A percentile compares a stretch with the other conserved stretches of the same genome.
Evolutionary conservation across 176 grass and related monocot genomes (phyloP).

Genomic region (Bolboschoenus planiculmis): DNA sequence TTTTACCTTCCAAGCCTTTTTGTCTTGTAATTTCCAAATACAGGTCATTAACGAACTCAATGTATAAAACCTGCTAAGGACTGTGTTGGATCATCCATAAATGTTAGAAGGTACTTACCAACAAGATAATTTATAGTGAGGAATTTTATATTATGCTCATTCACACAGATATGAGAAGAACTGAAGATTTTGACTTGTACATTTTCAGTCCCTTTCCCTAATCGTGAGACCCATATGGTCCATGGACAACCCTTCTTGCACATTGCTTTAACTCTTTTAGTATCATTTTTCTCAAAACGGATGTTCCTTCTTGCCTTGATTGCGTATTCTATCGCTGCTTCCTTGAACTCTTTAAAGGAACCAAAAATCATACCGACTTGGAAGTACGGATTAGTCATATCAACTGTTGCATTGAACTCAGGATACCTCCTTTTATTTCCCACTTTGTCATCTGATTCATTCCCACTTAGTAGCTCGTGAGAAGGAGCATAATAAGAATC

Average conservation of each 20-base stretch:
- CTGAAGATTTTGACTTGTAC: conserved; percentile 4
- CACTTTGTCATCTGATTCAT: background rate
- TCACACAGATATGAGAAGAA: background rate
- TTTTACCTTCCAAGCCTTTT: conserved; percentile 11
- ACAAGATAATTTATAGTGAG: background rate
- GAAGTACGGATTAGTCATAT: conserved; percentile 14
- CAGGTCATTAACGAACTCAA: background rate
- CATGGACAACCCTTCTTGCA: conserved; percentile 15
- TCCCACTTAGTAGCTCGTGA: background rate
- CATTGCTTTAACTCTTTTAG: background rate
- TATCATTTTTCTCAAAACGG: conserved; percentile 15
- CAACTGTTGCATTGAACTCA: background rate
- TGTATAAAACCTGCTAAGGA: background rate
- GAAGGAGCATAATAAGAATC: conserved; percentile 1
- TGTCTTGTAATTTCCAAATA: background rate
- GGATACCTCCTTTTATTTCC: background rate
- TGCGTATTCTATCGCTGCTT: background rate
- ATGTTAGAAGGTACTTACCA: background rate
- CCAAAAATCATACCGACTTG: conserved; percentile 3
- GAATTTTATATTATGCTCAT: background rate
- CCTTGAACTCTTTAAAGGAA: conserved; percentile 13
- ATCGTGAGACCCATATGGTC: conserved; percentile 1
- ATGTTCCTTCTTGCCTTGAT: conserved; percentile 10
- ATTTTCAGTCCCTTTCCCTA: background rate
- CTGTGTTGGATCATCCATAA: conserved; percentile 6